Evolutionary conservation across 257 asterid genomes (phyloP), one percentile per base, ranked within the genome.

Genomic region (Knoxia roxburghii): DNA sequence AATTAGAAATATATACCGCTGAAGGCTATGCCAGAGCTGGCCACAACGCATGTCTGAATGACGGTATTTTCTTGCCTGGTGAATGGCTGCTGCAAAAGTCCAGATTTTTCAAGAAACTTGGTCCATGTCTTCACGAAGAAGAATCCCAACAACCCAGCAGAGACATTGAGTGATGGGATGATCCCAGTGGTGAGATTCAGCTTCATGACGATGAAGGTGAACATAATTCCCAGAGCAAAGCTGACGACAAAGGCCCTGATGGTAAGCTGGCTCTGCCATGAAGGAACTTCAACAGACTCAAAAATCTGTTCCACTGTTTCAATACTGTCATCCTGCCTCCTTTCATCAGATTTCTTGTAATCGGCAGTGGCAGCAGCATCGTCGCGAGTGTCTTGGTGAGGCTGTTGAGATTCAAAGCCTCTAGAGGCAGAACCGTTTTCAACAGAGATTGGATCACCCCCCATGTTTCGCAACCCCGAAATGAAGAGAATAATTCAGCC

Each of bases 1-100:
- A n/a, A 24, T 21, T 7, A 2, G n/a, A 30, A n/a, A 6, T 0
- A 64, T 48, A 24, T 67, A 92, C 98, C 98, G 80, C 98, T 89
- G 77, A 92, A 89, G 69, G 98, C 98, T 24, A 92, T 89, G 83
- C 98, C 98, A 74, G 98, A 87, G 74, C 84, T 5, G 23, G 98
- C 98, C n/a, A 92, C 98, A 21, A 92, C 98, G 51, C 96, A 89
- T 0, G 98, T 91, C 82, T 91, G 98, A 73, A 91, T 89, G 12
- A 91, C 98, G 1, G 96, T 91, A 57, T 91, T 91, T 75, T 92
- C 98, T 69, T 92, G 98, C 65, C 98, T 53, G 0, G 98, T 92
- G 60, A 92, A 89, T 0, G 97, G 97, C 79, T 92, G 98, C 64
- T 79, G 79, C 61, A 92, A 64, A 18, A 84, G 18, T 35, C 95